Evolutionary conservation across 306 rosid genomes (phyloP).

Genomic region (Fragaria ananassa): DNA sequence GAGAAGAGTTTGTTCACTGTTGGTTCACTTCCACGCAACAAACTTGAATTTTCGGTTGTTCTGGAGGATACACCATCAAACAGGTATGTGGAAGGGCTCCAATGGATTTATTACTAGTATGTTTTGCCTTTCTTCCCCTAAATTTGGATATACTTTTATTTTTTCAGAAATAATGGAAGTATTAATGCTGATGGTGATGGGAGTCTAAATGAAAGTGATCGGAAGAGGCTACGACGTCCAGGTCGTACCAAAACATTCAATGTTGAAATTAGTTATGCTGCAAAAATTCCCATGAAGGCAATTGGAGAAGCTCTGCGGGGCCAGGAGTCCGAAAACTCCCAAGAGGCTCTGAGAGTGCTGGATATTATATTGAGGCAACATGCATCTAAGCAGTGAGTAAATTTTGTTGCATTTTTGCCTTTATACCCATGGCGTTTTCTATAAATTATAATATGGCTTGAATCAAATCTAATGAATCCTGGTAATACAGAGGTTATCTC

Average conservation of each 20-base stretch:
- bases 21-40: constrained; percentile 78
- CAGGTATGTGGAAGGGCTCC: constrained; percentile 39
- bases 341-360: constrained; percentile 82
- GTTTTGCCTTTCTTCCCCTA: background rate
- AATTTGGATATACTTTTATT: background rate
- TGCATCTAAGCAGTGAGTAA: constrained; percentile 84
- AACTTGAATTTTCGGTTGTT: constrained; percentile 75
- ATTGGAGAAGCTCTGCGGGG: constrained; percentile 77
- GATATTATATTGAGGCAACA: constrained; percentile 85
- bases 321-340: constrained; percentile 75
- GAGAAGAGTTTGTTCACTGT: constrained; percentile 85
- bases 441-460: background rate
- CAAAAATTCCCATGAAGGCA: constrained; percentile 75
- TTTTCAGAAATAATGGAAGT: constrained; percentile 58
- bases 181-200: constrained; percentile 49
- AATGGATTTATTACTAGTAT: background rate
- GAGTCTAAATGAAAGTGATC: constrained; percentile 61
- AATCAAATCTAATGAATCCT: background rate
- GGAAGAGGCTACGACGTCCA: constrained; percentile 67
- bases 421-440: background rate
- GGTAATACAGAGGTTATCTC: constrained; percentile 75
- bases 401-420: background rate
- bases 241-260: constrained; percentile 56
- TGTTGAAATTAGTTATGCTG: constrained; percentile 82
- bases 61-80: constrained; percentile 60